These are phyloP conservation scores for Aspergillus ibericus DNA, from an alignment of 2,329 filamentous ascomycete genomes.

Conservation along the genomic window DNA sequence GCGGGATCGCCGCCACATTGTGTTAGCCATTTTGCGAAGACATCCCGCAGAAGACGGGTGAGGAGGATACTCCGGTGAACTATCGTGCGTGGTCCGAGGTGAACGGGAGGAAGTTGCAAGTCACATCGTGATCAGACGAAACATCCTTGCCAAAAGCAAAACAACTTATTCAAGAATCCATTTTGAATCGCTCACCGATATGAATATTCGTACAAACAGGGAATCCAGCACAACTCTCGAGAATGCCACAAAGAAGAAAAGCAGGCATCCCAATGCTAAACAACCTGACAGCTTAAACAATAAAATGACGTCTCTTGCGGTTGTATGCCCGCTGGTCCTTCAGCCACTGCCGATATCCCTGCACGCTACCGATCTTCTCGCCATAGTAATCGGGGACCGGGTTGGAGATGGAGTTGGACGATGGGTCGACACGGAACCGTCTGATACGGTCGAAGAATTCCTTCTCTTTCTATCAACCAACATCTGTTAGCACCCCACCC, in stretches of 20 bases:
- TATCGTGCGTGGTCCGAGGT: constrained; percentile 70
- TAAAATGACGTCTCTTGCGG: constrained; percentile 67
- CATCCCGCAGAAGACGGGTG: constrained; percentile 23
- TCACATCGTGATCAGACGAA: constrained; percentile 26
- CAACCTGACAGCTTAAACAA: constrained; percentile 25
- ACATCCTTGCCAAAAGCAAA: neutral
- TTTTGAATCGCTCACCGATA: constrained; percentile 14
- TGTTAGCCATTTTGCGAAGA: too few species aligned
- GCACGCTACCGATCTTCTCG: constrained; percentile 93
- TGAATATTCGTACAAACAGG: constrained; percentile 11
- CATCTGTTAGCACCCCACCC: constrained; percentile 8
- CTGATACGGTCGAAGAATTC: constrained; percentile 92
- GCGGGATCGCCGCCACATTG: too few species aligned
- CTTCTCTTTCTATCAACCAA: constrained; percentile 70
- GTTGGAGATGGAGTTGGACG: constrained; percentile 83
- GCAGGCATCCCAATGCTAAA: neutral
- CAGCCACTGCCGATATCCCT: constrained; percentile 89
- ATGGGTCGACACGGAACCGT: constrained; percentile 88
- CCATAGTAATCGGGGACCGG: constrained; percentile 97
- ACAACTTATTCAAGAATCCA: constrained; percentile 1
- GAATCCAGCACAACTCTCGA: neutral
- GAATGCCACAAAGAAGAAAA: constrained; percentile 1
- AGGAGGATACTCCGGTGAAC: constrained; percentile 60
- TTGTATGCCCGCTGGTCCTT: constrained; percentile 98
- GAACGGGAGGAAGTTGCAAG: constrained; percentile 34